Evolutionary conservation across 192 early-diverging fungal genomes (phyloP).

Genomic region (Chytriomyces sp.): DNA sequence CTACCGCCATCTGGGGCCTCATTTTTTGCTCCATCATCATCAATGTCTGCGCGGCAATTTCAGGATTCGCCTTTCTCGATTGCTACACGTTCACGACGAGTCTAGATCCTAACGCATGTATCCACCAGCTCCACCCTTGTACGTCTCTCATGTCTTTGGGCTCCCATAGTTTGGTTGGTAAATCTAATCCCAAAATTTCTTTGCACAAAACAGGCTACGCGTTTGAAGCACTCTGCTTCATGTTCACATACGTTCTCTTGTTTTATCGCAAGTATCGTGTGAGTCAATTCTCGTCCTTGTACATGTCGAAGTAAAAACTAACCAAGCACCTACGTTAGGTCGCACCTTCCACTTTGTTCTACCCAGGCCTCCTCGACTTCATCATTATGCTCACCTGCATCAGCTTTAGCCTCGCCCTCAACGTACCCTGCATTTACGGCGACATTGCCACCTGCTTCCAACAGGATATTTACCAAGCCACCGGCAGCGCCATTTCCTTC

Average conservation of each 20-base stretch:
- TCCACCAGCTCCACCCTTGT: too few relatives aligned
- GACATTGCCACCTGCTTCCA: conserved; percentile 1
- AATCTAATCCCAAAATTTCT: too few relatives aligned
- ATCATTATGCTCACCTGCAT: conserved; percentile 3
- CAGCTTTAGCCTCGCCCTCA: not conserved
- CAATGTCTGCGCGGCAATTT: not conserved
- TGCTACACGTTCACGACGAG: not conserved
- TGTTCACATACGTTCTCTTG: not conserved
- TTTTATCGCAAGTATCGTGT: conserved; percentile 7
- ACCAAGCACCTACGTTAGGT: too few relatives aligned
- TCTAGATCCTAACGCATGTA: not conserved
- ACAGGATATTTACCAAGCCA: conserved; percentile 10
- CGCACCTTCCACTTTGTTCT: not conserved
- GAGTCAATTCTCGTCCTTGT: too few relatives aligned
- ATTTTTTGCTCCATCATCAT: not conserved
- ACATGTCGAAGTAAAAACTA: too few relatives aligned
- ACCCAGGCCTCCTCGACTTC: not conserved
- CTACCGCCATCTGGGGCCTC: not conserved
- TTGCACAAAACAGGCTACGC: not conserved
- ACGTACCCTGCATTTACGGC: conserved; percentile 11
- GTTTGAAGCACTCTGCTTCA: conserved; percentile 1
- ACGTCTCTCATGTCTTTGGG: too few relatives aligned
- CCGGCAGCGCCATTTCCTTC: not conserved
- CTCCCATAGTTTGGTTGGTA: too few relatives aligned
- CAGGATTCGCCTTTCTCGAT: not conserved